Base-by-base conservation (phyloP, 2,329 filamentous ascomycete genomes). In the Penicillium sp. region DNA sequence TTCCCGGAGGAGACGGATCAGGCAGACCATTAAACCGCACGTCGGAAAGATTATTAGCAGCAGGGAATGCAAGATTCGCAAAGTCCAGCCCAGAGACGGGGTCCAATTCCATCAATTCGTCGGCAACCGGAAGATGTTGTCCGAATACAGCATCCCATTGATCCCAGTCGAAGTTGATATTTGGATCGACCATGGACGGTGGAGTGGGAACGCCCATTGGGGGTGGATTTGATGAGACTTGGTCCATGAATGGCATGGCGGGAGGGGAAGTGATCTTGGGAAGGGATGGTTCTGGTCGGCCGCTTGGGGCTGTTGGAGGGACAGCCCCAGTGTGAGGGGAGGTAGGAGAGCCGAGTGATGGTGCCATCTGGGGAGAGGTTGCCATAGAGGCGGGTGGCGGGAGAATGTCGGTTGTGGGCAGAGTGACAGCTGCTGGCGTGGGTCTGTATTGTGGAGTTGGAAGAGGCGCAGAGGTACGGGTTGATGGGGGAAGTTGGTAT, bases 111-210 rank as follows among this genome's bases (percentile, higher is more conserved):
- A 78, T 78, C 13, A 77, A 58, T 37, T 78, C 77, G 58, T 78
- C 77, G 0, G 77, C 73, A 18, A 79, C 75, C 14, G 76, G 75
- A 13, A 79, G 66, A 59, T 79, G 77, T 55, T 80, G 78, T 2
- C 78, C 78, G 53, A 81, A 81, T 2, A 81, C 78, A 6, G 78
- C 76, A 54, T 81, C 79, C 79, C 79, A 81, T 62, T 79, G 73
- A 54, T 80, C 79, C 79, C 79, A 81, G 65, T 81, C 78, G 63
- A 81, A 81, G 55, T 78, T 75, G 19, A 78, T 54, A 47, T 78
- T 78, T 9, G 75, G 73, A 19, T 77, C 76, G 9, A 76, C 65
- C 70, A 76, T 72, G 1, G 72, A 75, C 1, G 73, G 71, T 0
- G 72, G 74, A 13, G 74, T 77, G 27, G 72, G 70, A 24, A 66